Percentiles rank a stretch among this genome's conserved stretches.
Conservation (phyloP, 176 grass and related monocot species). For the Avena eriantha region DNA sequence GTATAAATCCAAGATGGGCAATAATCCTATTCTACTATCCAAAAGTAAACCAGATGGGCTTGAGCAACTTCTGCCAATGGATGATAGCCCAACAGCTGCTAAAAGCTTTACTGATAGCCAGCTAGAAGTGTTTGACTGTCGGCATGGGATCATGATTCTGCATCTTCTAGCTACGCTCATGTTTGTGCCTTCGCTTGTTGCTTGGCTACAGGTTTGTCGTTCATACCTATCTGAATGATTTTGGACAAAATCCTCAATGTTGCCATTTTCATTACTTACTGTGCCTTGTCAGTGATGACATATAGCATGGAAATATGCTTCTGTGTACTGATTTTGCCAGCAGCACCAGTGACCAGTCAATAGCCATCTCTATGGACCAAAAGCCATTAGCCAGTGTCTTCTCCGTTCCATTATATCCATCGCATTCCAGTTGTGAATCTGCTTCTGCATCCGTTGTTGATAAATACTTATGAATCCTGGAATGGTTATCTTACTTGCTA, state of each 20-base stretch:
- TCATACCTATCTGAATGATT: slow-evolving; percentile 19
- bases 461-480: slow-evolving; percentile 6
- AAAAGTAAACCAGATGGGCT: slow-evolving; percentile 56
- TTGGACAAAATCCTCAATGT: slow-evolving; percentile 14
- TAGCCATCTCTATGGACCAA: slow-evolving; percentile 16
- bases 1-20: slow-evolving; percentile 53
- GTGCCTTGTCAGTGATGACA: not conserved
- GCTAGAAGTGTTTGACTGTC: slow-evolving; percentile 80
- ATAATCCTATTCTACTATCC: slow-evolving; percentile 50
- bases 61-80: slow-evolving; percentile 70
- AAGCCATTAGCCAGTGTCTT: not conserved
- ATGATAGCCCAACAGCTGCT: slow-evolving; percentile 66
- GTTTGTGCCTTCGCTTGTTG: slow-evolving; percentile 87
- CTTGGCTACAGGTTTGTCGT: slow-evolving; percentile 88
- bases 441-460: not conserved
- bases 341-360: not conserved
- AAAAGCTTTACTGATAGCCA: slow-evolving; percentile 96
- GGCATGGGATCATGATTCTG: slow-evolving; percentile 77
- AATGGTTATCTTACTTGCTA: slow-evolving; percentile 17
- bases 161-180: slow-evolving; percentile 87
- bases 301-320: not conserved
- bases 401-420: not conserved
- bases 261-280: not conserved
- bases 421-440: not conserved
- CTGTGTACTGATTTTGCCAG: slow-evolving; percentile 12